Base-by-base conservation (phyloP, 2,329 filamentous ascomycete species). In the Pezicula carpinea region DNA sequence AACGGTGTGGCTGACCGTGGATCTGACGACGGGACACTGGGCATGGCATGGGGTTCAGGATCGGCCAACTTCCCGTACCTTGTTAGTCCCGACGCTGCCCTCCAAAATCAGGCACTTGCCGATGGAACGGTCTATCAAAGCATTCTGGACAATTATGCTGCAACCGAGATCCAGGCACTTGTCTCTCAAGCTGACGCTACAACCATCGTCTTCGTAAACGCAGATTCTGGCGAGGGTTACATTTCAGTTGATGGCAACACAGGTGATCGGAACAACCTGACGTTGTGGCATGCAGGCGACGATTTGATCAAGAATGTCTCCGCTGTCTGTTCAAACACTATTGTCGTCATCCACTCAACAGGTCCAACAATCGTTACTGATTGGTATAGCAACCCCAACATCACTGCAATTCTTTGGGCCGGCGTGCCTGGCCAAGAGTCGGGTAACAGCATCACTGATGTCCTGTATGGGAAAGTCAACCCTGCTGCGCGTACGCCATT, bases 191-290 rank as follows among this genome's bases (percentile, higher is more conserved):
- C 78, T n/a, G 71, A 82, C 48, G 82, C 80, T 13, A 82, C 83
- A 1, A 73, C 91, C 53, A 77, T 99, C 35, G 90, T 96, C 10
- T 97, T 97, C 59, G 91, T 88, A 60, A 96, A 96, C 56, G 83
- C 90, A 13, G 77, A 91, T 63, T 80, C 85, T 3, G 92, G 92
- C 44, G 93, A 97, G 68, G 90, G 89, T 5, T 96, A 80, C 69
- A 89, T 97, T 60, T 76, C 70, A 22, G 79, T 95, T 1, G 92
- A 91, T 53, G 85, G 81, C 45, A 96, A 96, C 64, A 72, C 76
- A 49, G 93, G 93, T 48, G 92, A 97, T 66, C 85, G 93, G 44
- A 90, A 91, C 60, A 96, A 99, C 69, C 74, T 99, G 32, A 96
- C 90, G 0, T 74, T 96, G 0, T 97, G 92, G 92, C 76, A 84